Evolutionary conservation across 495 filamentous ascomycete genomes (phyloP).

Genomic region (Aspergillus homomorphus): DNA sequence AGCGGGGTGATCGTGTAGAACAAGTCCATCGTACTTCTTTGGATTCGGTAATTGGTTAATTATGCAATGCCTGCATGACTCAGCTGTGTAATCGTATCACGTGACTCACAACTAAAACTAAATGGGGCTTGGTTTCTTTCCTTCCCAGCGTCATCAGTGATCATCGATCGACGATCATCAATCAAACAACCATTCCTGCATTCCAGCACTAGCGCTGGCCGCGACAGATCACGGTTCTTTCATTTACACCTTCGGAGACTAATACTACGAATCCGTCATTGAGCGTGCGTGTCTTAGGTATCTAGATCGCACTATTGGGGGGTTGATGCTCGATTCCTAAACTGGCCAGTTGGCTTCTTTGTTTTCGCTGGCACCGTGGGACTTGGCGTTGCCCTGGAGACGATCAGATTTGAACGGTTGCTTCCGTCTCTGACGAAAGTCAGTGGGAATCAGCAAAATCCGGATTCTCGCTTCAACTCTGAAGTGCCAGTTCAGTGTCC

Average conservation of each 20-base stretch:
- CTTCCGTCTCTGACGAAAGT: conserved; percentile 5
- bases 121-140: too few species aligned
- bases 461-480: not conserved
- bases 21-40: too few species aligned
- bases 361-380: not conserved
- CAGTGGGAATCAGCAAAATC: not conserved
- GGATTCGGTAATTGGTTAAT: not conserved
- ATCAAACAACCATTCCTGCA: too few species aligned
- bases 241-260: too few species aligned
- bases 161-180: too few species aligned
- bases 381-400: conserved; percentile 4
- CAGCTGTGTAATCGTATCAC: not conserved
- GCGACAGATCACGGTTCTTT: too few species aligned
- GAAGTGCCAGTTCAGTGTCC: not conserved
- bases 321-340: not conserved
- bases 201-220: too few species aligned
- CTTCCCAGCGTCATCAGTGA: too few species aligned
- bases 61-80: not conserved
- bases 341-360: conserved; percentile 6
- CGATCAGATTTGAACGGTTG: not conserved
- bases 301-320: too few species aligned
- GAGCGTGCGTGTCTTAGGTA: too few species aligned
- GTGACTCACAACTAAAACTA: not conserved
- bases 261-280: too few species aligned
- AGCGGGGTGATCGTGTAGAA: too few species aligned